phyloP scores from a whole-genome alignment of 176 grass and related monocot species.

The Oryza meyeriana region DNA sequence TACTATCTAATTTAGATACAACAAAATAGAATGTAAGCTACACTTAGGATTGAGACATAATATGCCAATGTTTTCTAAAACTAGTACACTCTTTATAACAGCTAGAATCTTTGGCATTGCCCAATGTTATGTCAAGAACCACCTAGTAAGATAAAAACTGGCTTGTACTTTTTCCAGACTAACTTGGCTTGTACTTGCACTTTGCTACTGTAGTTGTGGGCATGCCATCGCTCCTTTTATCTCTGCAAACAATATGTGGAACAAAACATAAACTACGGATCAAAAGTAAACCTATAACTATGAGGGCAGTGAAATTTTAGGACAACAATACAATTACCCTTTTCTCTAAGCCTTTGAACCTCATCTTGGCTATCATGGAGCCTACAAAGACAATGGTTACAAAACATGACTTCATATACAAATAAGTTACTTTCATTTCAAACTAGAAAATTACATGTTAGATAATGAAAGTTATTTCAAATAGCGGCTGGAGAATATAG shows the following conservation, averaged over 20 bases:
- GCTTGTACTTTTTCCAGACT: neutral
- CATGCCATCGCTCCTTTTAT: neutral
- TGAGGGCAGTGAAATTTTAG: neutral
- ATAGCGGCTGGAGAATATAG: neutral
- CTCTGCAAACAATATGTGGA: neutral
- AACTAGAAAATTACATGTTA: neutral
- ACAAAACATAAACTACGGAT: neutral
- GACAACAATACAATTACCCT: conserved; percentile 1
- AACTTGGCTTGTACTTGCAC: neutral
- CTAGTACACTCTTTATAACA: neutral
- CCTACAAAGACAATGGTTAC: neutral
- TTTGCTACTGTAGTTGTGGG: neutral
- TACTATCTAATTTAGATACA: neutral
- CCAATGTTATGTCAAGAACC: neutral
- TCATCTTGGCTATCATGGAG: conserved; percentile 29
- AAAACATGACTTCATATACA: neutral
- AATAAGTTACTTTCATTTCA: neutral
- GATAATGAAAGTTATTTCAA: neutral
- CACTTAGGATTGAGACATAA: neutral
- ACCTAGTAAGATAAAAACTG: neutral
- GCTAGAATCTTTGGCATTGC: neutral
- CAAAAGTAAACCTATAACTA: neutral
- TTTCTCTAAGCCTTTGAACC: conserved; percentile 43
- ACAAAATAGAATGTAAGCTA: neutral
- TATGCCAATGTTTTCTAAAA: neutral